A percentile compares a stretch with the other conserved stretches of the same genome.
These are phyloP conservation scores for Diaporthe ilicicola DNA, from an alignment of 2,329 filamentous ascomycete genomes.

Conservation along the genomic window DNA sequence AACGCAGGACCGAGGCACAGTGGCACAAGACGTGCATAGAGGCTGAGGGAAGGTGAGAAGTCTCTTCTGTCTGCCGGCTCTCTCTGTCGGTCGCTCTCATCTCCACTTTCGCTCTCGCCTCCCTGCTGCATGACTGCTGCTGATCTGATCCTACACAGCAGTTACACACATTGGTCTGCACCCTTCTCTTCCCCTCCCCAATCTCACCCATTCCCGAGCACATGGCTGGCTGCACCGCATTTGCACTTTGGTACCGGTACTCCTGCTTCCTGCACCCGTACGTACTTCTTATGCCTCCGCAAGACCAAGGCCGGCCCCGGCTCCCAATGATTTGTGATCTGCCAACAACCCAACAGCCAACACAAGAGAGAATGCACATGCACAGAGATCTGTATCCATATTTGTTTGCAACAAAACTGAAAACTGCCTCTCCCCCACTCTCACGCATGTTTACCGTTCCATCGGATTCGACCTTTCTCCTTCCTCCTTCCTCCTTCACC, in stretches of 20 bases:
- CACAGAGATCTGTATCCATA: background rate
- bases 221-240: slow-evolving; percentile 8
- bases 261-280: background rate
- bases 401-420: background rate
- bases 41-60: no score
- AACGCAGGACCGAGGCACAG: background rate
- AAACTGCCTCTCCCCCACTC: background rate
- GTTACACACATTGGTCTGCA: background rate
- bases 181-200: background rate
- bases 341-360: background rate
- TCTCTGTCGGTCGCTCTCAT: no score
- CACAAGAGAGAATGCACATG: background rate
- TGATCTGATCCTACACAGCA: no score
- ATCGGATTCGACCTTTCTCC: slow-evolving; percentile 1
- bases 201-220: slow-evolving; percentile 13
- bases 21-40: background rate
- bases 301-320: background rate
- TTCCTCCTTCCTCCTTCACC: background rate
- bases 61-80: no score
- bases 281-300: background rate
- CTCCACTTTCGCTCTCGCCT: no score
- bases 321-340: background rate
- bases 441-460: slow-evolving; percentile 15
- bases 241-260: background rate
- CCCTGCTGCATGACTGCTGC: no score